A percentile compares a stretch with the other conserved stretches of the same genome.
Conservation (phyloP, 73 alveolate species). For the Durusdinium trenchii region DNA sequence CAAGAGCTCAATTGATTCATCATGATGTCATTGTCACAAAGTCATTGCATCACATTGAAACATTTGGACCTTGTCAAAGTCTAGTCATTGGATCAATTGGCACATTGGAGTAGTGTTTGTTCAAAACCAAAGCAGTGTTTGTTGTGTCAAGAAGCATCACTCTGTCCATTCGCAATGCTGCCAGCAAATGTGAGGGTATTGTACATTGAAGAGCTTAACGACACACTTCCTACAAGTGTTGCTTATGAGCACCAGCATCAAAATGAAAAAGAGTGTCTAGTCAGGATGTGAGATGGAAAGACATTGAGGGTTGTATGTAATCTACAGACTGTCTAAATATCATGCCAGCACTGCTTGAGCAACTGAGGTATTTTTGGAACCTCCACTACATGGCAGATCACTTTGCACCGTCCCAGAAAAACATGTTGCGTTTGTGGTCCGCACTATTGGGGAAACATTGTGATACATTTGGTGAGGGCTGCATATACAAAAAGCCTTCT, state of each 20-base stretch:
- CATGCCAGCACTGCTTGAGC: too few species aligned
- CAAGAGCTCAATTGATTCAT: too few species aligned
- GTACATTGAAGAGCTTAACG: neutral
- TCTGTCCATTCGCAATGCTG: neutral
- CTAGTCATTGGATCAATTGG: too few species aligned
- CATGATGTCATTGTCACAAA: too few species aligned
- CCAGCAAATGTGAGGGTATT: neutral
- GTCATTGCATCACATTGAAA: too few species aligned
- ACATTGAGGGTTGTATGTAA: too few species aligned
- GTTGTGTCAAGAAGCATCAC: too few species aligned
- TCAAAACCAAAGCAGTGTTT: too few species aligned
- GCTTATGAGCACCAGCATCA: neutral
- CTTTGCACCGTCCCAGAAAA: neutral
- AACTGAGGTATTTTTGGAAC: neutral
- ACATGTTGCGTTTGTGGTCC: neutral
- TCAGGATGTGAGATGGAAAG: neutral
- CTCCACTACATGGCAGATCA: neutral
- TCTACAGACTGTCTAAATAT: too few species aligned
- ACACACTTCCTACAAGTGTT: neutral
- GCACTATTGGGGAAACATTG: neutral
- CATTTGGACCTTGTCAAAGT: too few species aligned
- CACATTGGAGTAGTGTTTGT: too few species aligned
- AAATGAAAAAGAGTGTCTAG: neutral
- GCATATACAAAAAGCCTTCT: neutral
- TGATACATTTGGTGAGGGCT: neutral